Evolutionary conservation across 2,329 filamentous ascomycete genomes (phyloP).

Genomic region (Moelleriella libera): DNA sequence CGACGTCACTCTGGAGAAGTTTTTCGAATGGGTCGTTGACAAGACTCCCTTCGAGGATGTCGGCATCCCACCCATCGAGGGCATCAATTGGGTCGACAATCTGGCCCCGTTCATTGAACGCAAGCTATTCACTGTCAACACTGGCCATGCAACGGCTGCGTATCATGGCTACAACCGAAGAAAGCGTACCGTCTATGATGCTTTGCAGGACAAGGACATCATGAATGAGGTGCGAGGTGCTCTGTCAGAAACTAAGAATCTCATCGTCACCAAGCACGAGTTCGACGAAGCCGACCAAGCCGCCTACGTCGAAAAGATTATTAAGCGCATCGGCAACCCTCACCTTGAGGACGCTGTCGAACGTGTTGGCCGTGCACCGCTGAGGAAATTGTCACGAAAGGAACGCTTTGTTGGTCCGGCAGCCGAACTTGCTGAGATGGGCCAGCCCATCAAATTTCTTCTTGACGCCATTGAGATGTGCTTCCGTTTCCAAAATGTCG

Average conservation of each 20-base stretch:
- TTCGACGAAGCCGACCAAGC: conserved; percentile 64
- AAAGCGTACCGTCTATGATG: conserved; percentile 81
- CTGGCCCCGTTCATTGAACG: conserved; percentile 94
- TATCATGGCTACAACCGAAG: conserved; percentile 85
- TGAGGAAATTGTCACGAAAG: conserved; percentile 87
- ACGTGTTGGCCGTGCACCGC: conserved; percentile 85
- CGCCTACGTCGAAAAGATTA: conserved; percentile 82
- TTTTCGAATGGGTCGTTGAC: conserved; percentile 98
- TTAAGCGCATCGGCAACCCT: conserved; percentile 85
- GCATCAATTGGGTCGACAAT: conserved; percentile 86
- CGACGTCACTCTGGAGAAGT: conserved; percentile 92
- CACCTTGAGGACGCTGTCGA: conserved; percentile 85
- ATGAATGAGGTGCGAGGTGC: conserved; percentile 65
- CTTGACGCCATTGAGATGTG: conserved; percentile 80
- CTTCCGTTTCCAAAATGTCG: conserved; percentile 88
- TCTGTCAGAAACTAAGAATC: conserved; percentile 69
- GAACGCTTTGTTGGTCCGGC: conserved; percentile 94
- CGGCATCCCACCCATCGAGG: conserved; percentile 56
- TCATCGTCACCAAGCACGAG: conserved; percentile 78
- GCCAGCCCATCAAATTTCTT: conserved; percentile 56
- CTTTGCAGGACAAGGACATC: conserved; percentile 69
- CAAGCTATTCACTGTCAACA: conserved; percentile 99
- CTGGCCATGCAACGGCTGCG: conserved; percentile 85
- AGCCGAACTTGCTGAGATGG: conserved; percentile 72
- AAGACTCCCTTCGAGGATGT: conserved; percentile 64